phyloP scores from a whole-genome alignment of 257 asterid genomes.

The Ilex aquifolium region DNA sequence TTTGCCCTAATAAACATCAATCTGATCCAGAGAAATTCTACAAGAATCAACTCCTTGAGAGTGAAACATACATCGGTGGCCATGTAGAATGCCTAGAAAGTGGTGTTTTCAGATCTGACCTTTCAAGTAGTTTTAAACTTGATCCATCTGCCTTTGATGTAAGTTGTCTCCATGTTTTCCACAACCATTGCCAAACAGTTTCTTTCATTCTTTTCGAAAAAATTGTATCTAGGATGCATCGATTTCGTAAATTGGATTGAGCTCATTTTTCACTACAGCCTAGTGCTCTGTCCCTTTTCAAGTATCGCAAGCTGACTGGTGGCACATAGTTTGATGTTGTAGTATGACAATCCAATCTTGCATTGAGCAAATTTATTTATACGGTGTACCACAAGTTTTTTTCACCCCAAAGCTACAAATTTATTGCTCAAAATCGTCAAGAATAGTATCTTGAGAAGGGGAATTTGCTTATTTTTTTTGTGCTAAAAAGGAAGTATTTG shows the following conservation, averaged over 20 bases:
- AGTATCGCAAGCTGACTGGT: background rate
- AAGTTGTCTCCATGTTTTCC: constrained; percentile 14
- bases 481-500: too few species aligned
- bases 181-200: too few species aligned
- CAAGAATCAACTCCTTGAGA: constrained; percentile 75
- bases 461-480: too few species aligned
- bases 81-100: constrained; percentile 99
- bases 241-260: background rate
- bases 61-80: constrained; percentile 98
- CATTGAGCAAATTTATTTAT: background rate
- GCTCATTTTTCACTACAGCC: background rate
- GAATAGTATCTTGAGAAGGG: too few species aligned
- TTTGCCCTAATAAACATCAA: constrained; percentile 98
- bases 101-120: constrained; percentile 99
- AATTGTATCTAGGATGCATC: background rate
- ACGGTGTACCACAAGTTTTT: background rate
- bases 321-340: background rate
- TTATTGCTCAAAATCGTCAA: too few species aligned
- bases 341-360: background rate
- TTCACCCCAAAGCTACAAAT: too few species aligned
- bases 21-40: constrained; percentile 95
- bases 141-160: constrained; percentile 91
- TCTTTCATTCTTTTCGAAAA: constrained; percentile 5
- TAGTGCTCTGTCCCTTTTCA: background rate
- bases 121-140: constrained; percentile 89